Evolutionary conservation across 1,284 basidiomycete genomes (phyloP).

Genomic region (Cutaneotrichosporon sp.): DNA sequence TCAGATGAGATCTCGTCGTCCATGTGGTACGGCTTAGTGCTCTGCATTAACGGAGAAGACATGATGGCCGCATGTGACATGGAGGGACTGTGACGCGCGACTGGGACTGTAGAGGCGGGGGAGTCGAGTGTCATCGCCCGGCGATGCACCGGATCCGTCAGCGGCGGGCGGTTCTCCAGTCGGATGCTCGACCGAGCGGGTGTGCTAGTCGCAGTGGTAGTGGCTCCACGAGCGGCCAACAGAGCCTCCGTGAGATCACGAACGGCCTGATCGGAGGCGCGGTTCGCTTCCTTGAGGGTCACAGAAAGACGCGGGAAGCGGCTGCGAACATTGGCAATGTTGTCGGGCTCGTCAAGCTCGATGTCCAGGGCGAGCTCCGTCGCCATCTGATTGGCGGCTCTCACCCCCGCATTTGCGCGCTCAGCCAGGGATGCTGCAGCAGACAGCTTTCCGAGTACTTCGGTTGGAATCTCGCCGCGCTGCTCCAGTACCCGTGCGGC

Average conservation of each 20-base stretch:
- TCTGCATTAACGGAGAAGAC: slow-evolving; percentile 1
- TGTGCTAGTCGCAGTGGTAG: background rate
- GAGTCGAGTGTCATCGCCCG: slow-evolving; percentile 1
- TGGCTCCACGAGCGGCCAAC: slow-evolving; percentile 12
- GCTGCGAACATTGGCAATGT: slow-evolving; percentile 13
- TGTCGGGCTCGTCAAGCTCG: slow-evolving; percentile 23
- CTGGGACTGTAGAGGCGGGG: background rate
- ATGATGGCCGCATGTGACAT: background rate
- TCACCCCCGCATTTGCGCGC: slow-evolving; percentile 26
- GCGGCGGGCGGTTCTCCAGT: background rate
- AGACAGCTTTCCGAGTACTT: slow-evolving; percentile 24
- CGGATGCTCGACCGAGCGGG: background rate
- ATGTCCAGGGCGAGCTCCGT: slow-evolving; percentile 25
- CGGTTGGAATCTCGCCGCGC: slow-evolving; percentile 23
- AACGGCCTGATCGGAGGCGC: slow-evolving; percentile 35
- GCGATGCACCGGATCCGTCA: background rate
- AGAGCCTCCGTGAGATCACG: slow-evolving; percentile 39
- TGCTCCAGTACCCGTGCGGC: slow-evolving; percentile 32
- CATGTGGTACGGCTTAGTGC: background rate
- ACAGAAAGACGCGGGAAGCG: slow-evolving; percentile 24
- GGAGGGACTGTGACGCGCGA: background rate
- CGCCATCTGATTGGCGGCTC: slow-evolving; percentile 24
- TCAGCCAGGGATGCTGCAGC: slow-evolving; percentile 28
- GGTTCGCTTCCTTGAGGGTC: slow-evolving; percentile 31
- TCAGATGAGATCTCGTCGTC: background rate